These are phyloP conservation scores for Penicillium parvum DNA, from an alignment of 495 filamentous ascomycete species.

Conservation along the genomic window DNA sequence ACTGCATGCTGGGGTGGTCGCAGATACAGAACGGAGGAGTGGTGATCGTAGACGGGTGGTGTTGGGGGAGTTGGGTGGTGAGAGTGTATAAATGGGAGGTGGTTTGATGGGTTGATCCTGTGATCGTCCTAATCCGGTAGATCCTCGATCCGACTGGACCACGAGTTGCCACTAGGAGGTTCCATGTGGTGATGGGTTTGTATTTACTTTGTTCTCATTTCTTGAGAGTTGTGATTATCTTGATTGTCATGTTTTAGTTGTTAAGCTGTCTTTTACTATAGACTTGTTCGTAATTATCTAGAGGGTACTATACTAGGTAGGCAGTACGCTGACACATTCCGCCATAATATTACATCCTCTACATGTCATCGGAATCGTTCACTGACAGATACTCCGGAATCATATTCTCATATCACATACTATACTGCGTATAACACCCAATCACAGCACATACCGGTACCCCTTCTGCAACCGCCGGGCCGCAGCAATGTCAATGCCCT, in stretches of 20 bases:
- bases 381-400: no score
- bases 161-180: not conserved
- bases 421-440: not conserved
- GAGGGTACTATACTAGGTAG: not conserved
- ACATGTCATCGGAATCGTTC: no score
- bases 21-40: no score
- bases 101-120: no score
- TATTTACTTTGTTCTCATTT: not conserved
- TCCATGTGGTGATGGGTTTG: not conserved
- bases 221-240: not conserved
- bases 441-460: slow-evolving; percentile 42
- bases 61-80: no score
- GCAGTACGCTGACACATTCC: not conserved
- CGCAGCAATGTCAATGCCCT: slow-evolving; percentile 44
- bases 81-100: no score
- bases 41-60: no score
- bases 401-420: not conserved
- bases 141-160: not conserved
- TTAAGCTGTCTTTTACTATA: no score
- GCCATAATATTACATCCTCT: no score
- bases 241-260: no score
- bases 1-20: not conserved
- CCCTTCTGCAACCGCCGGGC: slow-evolving; percentile 45
- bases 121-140: no score
- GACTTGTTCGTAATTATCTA: no score